These are phyloP conservation scores for Coccomyxa sp. DNA, from an alignment of 139 green algal genomes.

Conservation along the genomic window DNA sequence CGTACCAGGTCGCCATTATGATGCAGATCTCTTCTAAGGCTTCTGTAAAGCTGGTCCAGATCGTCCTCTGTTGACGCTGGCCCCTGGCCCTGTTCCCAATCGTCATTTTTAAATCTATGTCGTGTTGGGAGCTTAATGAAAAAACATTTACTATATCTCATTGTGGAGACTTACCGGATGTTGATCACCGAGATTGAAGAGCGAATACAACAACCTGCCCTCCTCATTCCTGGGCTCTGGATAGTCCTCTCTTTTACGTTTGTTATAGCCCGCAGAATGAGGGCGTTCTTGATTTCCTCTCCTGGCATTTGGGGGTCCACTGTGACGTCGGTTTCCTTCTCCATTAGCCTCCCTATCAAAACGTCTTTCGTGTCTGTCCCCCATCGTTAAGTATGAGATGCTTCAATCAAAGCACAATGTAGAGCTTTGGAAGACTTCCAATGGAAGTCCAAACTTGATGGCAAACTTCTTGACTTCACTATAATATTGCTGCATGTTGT, in stretches of 20 bases:
- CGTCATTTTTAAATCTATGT: neutral
- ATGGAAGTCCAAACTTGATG: neutral
- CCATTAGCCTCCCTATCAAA: neutral
- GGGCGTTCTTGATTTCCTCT: neutral
- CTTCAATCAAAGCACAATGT: neutral
- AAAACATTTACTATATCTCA: neutral
- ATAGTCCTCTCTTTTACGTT: constrained; percentile 14
- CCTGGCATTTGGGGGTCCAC: neutral
- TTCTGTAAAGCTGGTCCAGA: constrained; percentile 3
- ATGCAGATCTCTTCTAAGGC: constrained; percentile 4
- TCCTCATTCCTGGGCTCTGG: neutral
- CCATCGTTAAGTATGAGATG: neutral
- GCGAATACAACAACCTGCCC: neutral
- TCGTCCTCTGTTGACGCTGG: neutral
- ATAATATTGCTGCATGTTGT: too few relatives aligned
- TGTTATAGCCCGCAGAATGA: neutral
- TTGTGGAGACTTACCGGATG: constrained; percentile 1
- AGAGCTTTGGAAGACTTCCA: neutral
- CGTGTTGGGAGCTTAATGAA: neutral
- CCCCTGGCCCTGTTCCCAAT: neutral
- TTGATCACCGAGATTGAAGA: constrained; percentile 5
- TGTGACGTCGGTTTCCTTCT: neutral
- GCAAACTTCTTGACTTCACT: too few relatives aligned
- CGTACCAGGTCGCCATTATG: neutral
- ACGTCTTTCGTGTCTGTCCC: neutral